Conservation (phyloP, 1,139 yeast species). For the Geotrichum australiense region DNA sequence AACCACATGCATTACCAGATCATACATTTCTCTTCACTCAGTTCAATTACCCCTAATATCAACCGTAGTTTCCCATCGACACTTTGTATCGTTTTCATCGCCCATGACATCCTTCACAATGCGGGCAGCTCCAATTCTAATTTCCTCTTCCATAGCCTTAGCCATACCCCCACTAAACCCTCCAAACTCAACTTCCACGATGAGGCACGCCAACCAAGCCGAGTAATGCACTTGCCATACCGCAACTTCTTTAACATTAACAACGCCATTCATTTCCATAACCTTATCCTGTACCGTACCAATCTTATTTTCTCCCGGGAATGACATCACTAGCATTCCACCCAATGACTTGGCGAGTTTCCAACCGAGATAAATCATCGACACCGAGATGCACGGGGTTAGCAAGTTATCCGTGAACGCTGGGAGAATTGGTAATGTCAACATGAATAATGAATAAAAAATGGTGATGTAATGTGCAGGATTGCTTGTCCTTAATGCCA, state of each 20-base stretch:
- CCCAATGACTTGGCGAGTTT: conserved; percentile 37
- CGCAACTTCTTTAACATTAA: conserved; percentile 31
- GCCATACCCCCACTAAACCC: conserved; percentile 24
- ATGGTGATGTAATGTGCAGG: conserved; percentile 63
- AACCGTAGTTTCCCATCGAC: conserved; percentile 37
- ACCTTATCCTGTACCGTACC: conserved; percentile 27
- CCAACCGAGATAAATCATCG: conserved; percentile 40
- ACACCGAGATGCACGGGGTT: conserved; percentile 35
- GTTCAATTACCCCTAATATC: conserved; percentile 35
- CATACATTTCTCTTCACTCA: too few relatives aligned
- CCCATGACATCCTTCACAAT: conserved; percentile 29
- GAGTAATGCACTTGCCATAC: conserved; percentile 42
- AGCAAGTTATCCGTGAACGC: conserved; percentile 29
- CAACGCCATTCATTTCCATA: conserved; percentile 27
- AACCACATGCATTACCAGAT: too few relatives aligned
- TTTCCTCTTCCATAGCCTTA: conserved; percentile 29
- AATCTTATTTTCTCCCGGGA: conserved; percentile 36
- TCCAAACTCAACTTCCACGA: conserved; percentile 32
- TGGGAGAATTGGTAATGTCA: conserved; percentile 30
- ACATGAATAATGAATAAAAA: conserved; percentile 41
- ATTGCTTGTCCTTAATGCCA: conserved; percentile 37
- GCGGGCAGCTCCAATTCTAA: conserved; percentile 31
- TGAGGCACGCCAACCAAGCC: conserved; percentile 37
- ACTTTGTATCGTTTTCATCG: conserved; percentile 15
- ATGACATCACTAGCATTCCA: conserved; percentile 41